Evolutionary conservation across 305 asterid species (phyloP), one percentile per base, ranked within the genome.

Genomic region (Fraxinus sp.): DNA sequence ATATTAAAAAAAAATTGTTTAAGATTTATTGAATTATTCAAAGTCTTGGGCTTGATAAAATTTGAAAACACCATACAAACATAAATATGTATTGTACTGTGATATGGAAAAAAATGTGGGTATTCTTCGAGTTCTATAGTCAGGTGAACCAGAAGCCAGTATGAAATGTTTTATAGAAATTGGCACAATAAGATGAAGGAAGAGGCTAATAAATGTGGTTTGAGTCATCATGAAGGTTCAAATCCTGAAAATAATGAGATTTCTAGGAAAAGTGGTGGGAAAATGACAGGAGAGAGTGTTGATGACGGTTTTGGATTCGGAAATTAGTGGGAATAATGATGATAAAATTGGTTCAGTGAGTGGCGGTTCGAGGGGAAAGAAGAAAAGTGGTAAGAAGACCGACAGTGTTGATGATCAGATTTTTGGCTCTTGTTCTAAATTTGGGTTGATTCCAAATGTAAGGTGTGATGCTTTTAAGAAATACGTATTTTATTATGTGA

Each of bases 101-200:
- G 55, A 43, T 43, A 13, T 43, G 55, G n/a, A 13, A 43, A 16
- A 43, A 43, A 43, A 2, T 8, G 8, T 39, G 46, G 10, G 46
- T 37, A 37, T 2, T 18, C 0, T 18, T 13, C 24, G 75, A 43
- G 39, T 16, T 10, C 59, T 66, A 79, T 37, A 22, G 30, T 70
- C 14, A 83, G 81, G 75, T 62, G 57, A 78, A 88, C 88, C 7
- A 84, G 91, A 70, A 55, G 78, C 1, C 81, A 80, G 3, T 86
- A 84, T 85, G 88, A 64, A 24, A 62, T 80, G 1, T 75, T 35
- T 46, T 88, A 37, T 62, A 41, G 22, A 3, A 78, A 82, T 8
- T 16, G 1, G 14, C 7, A 74, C 71, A 5, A 2, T 41, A 83
- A 77, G 46, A 0, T 10, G 73, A 83, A 81, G 85, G 79, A 46